Base-by-base conservation (phyloP, 2,329 filamentous ascomycete species). In the Fusarium caatingaense region DNA sequence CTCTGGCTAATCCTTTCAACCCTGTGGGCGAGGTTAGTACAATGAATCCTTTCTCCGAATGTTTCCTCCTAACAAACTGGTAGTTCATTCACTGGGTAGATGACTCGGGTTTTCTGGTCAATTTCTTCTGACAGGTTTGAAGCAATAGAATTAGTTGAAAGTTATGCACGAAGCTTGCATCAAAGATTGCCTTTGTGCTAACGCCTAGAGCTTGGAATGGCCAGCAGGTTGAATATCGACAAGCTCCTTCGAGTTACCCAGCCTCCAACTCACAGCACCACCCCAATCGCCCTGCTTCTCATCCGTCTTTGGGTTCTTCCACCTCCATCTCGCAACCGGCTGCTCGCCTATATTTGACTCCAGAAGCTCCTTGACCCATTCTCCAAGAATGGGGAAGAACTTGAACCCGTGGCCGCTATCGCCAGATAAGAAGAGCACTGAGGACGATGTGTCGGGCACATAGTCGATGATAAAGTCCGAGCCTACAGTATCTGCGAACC, bases 321-420 rank as follows among this genome's bases (percentile, higher is more conserved):
- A 89, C 20, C 80, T 75, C 87, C 87, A 89, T 27, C 85, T 77
- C 5, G 74, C 54, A 20, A 83, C 75, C 2, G 74, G 75, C 74
- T 89, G 87, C 41, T 70, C 56, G 8, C 77, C 60, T 2, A 63
- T 72, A 1, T 80, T 78, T 3, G 80, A 77, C 23, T 81, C 78
- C 0, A 89, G 53, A 8, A 89, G 69, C 13, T 83, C 79, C 45
- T 76, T 79, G 3, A 88, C 83, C 82, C 85, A 89, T n/a, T 78
- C 75, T 0, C 88, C 87, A n/a, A 88, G 79, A 25, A 88, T 83
- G 0, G 87, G 88, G 49, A 90, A 83, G 83, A 90, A 87, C 77
- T 90, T 90, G 75, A 89, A 90, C 0, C 84, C 86, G 71, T 90
- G 88, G 0, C 87, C 88, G 2, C 87, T 90, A 71, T 90, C 88